Percentiles rank a stretch among this genome's conserved stretches.
These are phyloP conservation scores for Penstemon barbatus DNA, from an alignment of 257 asterid genomes.

Conservation along the genomic window DNA sequence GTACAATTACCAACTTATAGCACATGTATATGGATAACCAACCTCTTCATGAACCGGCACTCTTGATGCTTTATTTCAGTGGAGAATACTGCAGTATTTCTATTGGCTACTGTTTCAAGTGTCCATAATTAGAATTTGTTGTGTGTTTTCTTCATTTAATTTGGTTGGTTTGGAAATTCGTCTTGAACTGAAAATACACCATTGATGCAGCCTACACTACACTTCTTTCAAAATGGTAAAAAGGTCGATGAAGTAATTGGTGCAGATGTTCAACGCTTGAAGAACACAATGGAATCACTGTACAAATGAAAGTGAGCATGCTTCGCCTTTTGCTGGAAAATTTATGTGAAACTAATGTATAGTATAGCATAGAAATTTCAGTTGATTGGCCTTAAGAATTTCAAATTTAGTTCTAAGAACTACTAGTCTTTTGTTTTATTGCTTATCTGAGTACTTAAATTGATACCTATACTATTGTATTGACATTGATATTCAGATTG, in stretches of 20 bases:
- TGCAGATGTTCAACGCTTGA: conserved; percentile 74
- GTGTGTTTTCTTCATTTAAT: neutral
- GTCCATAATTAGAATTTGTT: neutral
- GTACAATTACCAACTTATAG: too few relatives aligned
- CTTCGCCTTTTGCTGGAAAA: conserved; percentile 1
- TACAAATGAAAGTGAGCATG: conserved; percentile 51
- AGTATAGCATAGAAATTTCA: neutral
- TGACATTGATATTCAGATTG: conserved; percentile 11
- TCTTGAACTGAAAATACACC: conserved; percentile 25
- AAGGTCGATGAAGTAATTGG: conserved; percentile 74
- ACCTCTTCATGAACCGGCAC: too few relatives aligned
- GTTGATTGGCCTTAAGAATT: conserved; percentile 6
- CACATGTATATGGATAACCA: too few relatives aligned
- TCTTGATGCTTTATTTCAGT: too few relatives aligned
- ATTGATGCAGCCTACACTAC: conserved; percentile 82
- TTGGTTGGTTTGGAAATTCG: conserved; percentile 16
- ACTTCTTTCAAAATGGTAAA: conserved; percentile 84
- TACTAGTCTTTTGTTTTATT: neutral
- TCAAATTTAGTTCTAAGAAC: neutral
- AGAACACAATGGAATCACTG: conserved; percentile 71
- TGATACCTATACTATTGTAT: neutral
- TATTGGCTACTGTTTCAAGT: too few relatives aligned
- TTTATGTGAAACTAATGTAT: neutral
- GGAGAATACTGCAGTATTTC: too few relatives aligned
- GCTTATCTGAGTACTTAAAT: neutral